Evolutionary conservation across 805 yeast species (phyloP), one percentile per base, ranked within the genome.

Genomic region (Debaryomyces maramus): DNA sequence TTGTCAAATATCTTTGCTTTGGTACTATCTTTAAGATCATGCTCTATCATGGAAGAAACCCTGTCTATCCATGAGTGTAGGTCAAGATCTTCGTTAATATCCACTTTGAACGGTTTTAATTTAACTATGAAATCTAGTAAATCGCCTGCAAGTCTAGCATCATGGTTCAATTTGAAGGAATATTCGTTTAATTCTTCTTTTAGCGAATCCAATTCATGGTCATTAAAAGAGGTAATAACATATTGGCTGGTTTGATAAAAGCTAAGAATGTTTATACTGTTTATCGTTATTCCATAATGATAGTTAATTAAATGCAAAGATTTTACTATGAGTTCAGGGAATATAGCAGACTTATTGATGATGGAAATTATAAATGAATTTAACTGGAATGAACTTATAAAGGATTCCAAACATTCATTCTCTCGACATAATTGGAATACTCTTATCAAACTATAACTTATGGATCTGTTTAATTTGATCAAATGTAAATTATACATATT

Each of bases 261-360:
- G 22, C 42, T 43, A 5, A 47, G 40, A 6, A 37, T 31, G 13
- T 38, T 31, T 5, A 36, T 24, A 9, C 45, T 37, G n/a, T 47
- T 36, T 10, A 34, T 34, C 1, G 30, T 24, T 7, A 47, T 21
- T 16, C 41, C 38, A 22, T 51, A 44, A 28, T 53, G 50, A 34
- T 52, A 56, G 20, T 48, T 46, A 6, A 63, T 44, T 4, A 61
- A 34, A 33, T 61, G 59, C 22, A 63, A 37, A 2, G 59, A 16
- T 37, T 60, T 53, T 6, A 40, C 23, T 7, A 60, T 41, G 1
- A 38, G 32, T 1, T 34, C 32, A 2, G 64, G 63, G 13, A 47
- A 43, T 6, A 29, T 19, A 13, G 32, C 14, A 19, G 32, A 40
- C 9, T 29, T 32, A 16, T 34, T 43, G 13, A 35, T 6, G 9